Percentiles rank a stretch among this genome's conserved stretches.
Conservation (phyloP, 2,329 filamentous ascomycete species). For the Phialophora verrucosa region DNA sequence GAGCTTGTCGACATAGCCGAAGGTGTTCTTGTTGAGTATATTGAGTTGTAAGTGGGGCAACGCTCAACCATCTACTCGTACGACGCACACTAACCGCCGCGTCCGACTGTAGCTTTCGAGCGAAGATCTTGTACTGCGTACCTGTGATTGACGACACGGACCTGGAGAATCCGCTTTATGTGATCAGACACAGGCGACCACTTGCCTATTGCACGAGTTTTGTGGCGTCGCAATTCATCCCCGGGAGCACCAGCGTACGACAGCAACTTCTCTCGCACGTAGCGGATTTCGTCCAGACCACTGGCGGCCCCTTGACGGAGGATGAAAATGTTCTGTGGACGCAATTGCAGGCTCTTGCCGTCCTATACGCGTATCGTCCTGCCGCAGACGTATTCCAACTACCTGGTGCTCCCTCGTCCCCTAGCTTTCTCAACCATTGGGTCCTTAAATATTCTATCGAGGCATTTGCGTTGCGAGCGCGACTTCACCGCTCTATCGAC, state of each 20-base stretch:
- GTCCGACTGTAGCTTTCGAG: slow-evolving; percentile 8
- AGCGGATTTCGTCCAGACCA: slow-evolving; percentile 82
- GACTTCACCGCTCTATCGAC: slow-evolving; percentile 24
- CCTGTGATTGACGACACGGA: slow-evolving; percentile 25
- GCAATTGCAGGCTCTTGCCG: slow-evolving; percentile 20
- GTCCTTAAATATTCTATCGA: slow-evolving; percentile 21
- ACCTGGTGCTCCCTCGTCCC: background rate
- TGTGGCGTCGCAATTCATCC: slow-evolving; percentile 20
- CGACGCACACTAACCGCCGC: background rate
- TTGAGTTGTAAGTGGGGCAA: slow-evolving; percentile 17
- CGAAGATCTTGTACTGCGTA: slow-evolving; percentile 23
- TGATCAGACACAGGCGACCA: slow-evolving; percentile 12
- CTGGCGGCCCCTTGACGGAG: slow-evolving; percentile 60
- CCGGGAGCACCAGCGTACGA: slow-evolving; percentile 19
- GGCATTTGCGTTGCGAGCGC: slow-evolving; percentile 17
- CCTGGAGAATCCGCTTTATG: slow-evolving; percentile 7
- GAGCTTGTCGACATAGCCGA: slow-evolving; percentile 9
- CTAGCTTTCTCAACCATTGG: slow-evolving; percentile 20
- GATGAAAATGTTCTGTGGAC: slow-evolving; percentile 18
- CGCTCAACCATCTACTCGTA: background rate
- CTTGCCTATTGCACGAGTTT: slow-evolving; percentile 24
- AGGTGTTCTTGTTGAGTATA: slow-evolving; percentile 15
- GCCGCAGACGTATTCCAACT: slow-evolving; percentile 16
- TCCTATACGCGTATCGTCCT: slow-evolving; percentile 24
- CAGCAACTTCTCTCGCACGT: slow-evolving; percentile 65